Base-by-base conservation (phyloP, 805 yeast species). In the Candida berthetii region DNA sequence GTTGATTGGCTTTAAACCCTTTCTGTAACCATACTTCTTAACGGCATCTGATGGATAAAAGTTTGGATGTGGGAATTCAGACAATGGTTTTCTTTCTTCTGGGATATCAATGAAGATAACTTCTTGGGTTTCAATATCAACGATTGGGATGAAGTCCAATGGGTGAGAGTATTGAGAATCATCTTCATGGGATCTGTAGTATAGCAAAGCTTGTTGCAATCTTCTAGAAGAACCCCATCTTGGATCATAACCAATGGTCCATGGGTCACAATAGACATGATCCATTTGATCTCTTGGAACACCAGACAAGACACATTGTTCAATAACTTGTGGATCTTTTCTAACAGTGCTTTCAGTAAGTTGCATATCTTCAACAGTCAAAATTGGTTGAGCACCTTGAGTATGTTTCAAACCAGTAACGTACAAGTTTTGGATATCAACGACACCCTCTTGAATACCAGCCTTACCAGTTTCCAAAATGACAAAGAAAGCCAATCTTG, bases 151-250 rank as follows among this genome's bases (percentile, higher is more conserved):
- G 69, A 85, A 84, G 61, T 85, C 91, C 53, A 84, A 72, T 24
- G 93, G 90, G 60, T 65, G 69, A 8, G 69, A 64, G 62, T 78
- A 78, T 59, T 78, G 82, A 36, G 88, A 81, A 61, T 83, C 93
- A 58, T 84, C 86, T 64, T 80, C 88, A 57, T 79, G 68, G 13
- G 78, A 68, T 67, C 89, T 74, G 74, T 81, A 85, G 69, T 82
- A 84, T 73, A 85, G 72, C 61, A 85, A 72, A 34, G 90, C 90
- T 64, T 84, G 93, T 64, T 84, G 91, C 47, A 84, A 72, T 64
- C 93, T 73, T 60, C 76, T 73, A 38, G 78, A 71, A 36, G 83
- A 76, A 35, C 91, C 91, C 85, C 87, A 84, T 65, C 91, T 73
- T 66, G 76, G 84, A 57, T 80, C 85, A 54, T 75, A 79, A 37